Evolutionary conservation across 2,329 filamentous ascomycete genomes (phyloP).

Genomic region (Neofusicoccum parvum): DNA sequence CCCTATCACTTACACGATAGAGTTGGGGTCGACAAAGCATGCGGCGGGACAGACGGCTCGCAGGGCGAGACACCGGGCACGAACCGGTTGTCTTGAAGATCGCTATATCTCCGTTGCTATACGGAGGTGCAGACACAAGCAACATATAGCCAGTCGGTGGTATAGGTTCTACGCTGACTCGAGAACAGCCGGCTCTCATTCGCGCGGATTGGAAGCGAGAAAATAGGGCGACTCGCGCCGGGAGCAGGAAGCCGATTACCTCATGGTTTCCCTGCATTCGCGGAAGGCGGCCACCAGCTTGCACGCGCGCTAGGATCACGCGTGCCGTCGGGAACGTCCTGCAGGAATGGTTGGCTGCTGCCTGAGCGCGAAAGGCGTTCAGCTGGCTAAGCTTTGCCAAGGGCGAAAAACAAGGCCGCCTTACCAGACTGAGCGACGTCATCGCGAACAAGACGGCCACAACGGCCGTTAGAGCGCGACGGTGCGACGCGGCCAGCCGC

Average conservation of each 20-base stretch:
- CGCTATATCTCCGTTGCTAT: too few species aligned
- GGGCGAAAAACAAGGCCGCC: neutral
- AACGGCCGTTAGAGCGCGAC: neutral
- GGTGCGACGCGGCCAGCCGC: neutral
- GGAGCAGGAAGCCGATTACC: neutral
- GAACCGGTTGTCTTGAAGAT: too few species aligned
- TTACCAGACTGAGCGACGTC: neutral
- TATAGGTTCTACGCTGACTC: too few species aligned
- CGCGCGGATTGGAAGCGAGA: neutral
- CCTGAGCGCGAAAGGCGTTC: neutral
- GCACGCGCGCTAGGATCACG: neutral
- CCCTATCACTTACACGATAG: neutral
- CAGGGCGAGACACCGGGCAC: too few species aligned
- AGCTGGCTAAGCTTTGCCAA: conserved; percentile 14
- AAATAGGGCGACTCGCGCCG: neutral
- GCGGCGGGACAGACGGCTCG: neutral
- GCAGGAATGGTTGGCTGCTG: neutral
- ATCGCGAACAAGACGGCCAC: neutral
- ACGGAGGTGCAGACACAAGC: too few species aligned
- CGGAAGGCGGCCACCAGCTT: too few species aligned
- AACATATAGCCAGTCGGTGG: too few species aligned
- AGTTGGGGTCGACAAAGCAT: neutral
- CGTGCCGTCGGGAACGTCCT: neutral
- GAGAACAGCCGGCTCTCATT: neutral
- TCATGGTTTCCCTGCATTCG: neutral